phyloP scores from a whole-genome alignment of 257 asterid species.

The Jacaranda copaia region DNA sequence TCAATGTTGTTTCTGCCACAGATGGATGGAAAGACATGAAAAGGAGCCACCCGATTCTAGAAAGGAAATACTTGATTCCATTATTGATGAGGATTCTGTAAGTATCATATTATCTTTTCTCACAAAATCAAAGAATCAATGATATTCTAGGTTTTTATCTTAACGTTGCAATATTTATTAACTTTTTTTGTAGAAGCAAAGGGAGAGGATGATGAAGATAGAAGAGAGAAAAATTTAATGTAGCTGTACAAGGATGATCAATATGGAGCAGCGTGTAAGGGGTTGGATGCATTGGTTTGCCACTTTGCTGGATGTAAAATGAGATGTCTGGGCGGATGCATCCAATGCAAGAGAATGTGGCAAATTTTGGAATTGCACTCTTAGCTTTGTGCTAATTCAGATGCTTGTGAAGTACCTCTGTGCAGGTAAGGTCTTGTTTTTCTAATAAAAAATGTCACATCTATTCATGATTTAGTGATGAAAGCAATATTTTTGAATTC shows the following conservation, averaged over 20 bases:
- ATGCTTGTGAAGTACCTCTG: constrained; percentile 72
- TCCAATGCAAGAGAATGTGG: constrained; percentile 93
- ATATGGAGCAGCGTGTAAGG: constrained; percentile 67
- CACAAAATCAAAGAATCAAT: neutral
- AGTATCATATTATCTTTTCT: constrained; percentile 32
- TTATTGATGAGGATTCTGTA: constrained; percentile 59
- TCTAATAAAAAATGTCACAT: neutral
- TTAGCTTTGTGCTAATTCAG: constrained; percentile 72
- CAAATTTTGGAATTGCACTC: constrained; percentile 83
- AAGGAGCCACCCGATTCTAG: constrained; percentile 83
- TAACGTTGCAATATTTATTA: too few species aligned
- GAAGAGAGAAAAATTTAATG: constrained; percentile 58
- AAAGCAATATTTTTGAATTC: too few species aligned
- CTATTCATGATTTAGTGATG: neutral
- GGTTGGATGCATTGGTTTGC: constrained; percentile 70
- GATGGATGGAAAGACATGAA: constrained; percentile 90
- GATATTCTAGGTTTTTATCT: neutral
- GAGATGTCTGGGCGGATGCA: constrained; percentile 78
- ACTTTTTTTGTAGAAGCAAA: constrained; percentile 48
- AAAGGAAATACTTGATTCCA: constrained; percentile 59
- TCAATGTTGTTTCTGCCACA: constrained; percentile 68
- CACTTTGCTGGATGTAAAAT: constrained; percentile 79
- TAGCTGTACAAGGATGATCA: constrained; percentile 72
- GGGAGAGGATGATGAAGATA: constrained; percentile 58
- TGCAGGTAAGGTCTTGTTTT: constrained; percentile 59